Conservation (phyloP, 257 asterid species). For the Verbena officinalis region DNA sequence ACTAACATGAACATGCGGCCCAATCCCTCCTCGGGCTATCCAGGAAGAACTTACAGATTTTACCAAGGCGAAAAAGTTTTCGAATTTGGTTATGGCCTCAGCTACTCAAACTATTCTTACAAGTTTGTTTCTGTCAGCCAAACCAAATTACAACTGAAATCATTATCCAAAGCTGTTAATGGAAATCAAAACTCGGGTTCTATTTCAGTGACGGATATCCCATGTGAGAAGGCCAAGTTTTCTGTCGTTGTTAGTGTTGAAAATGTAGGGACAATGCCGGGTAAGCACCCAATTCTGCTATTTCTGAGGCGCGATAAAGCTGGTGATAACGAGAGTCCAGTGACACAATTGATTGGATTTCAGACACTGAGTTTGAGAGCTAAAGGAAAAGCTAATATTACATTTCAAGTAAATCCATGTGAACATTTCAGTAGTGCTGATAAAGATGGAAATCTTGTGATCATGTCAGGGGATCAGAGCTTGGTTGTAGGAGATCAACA, state of each 20-base stretch:
- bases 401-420: constrained; percentile 56
- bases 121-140: constrained; percentile 43
- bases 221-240: constrained; percentile 32
- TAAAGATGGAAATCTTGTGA: constrained; percentile 53
- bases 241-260: constrained; percentile 34
- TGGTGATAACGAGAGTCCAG: constrained; percentile 32
- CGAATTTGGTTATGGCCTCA: constrained; percentile 74
- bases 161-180: not conserved
- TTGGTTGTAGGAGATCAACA: constrained; percentile 58
- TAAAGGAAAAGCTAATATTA: constrained; percentile 36
- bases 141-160: constrained; percentile 39
- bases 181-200: not conserved
- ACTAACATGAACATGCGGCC: constrained; percentile 83
- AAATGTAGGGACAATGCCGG: constrained; percentile 51
- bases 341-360: constrained; percentile 60
- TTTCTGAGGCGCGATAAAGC: constrained; percentile 35
- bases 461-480: constrained; percentile 48
- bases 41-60: constrained; percentile 79
- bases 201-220: constrained; percentile 7
- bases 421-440: constrained; percentile 49
- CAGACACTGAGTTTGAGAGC: constrained; percentile 44
- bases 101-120: constrained; percentile 68
- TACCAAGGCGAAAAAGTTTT: constrained; percentile 62
- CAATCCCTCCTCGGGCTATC: constrained; percentile 56
- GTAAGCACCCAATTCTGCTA: constrained; percentile 65